Percentiles rank a stretch among this genome's conserved stretches.
phyloP scores from a whole-genome alignment of 208 protist genomes.

The Crithidia fasciculata region DNA sequence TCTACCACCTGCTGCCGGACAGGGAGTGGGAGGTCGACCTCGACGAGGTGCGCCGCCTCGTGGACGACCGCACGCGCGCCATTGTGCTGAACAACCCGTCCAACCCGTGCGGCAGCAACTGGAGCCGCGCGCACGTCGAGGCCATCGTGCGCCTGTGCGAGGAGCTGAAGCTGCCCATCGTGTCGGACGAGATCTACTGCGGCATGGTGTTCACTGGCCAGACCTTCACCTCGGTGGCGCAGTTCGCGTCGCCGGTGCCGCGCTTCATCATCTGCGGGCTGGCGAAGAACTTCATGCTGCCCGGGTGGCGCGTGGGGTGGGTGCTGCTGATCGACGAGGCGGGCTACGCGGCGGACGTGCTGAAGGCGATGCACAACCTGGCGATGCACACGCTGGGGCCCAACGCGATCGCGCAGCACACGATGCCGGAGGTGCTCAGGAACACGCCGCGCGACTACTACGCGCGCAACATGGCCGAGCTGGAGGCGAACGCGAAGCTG shows the following conservation, averaged over 20 bases:
- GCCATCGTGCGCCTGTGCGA: slow-evolving; percentile 83
- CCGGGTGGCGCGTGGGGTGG: slow-evolving; percentile 95
- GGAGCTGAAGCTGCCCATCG: slow-evolving; percentile 88
- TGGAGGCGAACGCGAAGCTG: slow-evolving; percentile 50
- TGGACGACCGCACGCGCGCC: slow-evolving; percentile 82
- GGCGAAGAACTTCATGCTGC: slow-evolving; percentile 92
- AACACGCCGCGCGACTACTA: slow-evolving; percentile 58
- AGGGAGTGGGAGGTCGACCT: slow-evolving; percentile 93
- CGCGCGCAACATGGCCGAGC: slow-evolving; percentile 48
- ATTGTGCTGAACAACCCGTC: slow-evolving; percentile 96
- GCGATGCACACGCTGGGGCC: slow-evolving; percentile 80
- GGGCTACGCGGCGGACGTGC: slow-evolving; percentile 34
- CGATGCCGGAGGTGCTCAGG: slow-evolving; percentile 77
- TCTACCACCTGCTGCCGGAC: slow-evolving; percentile 83
- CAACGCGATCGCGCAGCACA: slow-evolving; percentile 87
- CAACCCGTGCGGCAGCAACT: slow-evolving; percentile 96
- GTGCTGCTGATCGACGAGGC: slow-evolving; percentile 76
- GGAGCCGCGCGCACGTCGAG: slow-evolving; percentile 70
- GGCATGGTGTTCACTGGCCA: slow-evolving; percentile 90
- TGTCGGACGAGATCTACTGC: slow-evolving; percentile 96
- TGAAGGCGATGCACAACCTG: slow-evolving; percentile 55
- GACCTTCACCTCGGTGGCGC: slow-evolving; percentile 78
- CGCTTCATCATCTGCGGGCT: slow-evolving; percentile 86
- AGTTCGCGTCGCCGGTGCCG: slow-evolving; percentile 82
- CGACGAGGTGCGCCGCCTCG: slow-evolving; percentile 59